Evolutionary conservation across 2,329 filamentous ascomycete genomes (phyloP).

Genomic region (Curvularia sp.): DNA sequence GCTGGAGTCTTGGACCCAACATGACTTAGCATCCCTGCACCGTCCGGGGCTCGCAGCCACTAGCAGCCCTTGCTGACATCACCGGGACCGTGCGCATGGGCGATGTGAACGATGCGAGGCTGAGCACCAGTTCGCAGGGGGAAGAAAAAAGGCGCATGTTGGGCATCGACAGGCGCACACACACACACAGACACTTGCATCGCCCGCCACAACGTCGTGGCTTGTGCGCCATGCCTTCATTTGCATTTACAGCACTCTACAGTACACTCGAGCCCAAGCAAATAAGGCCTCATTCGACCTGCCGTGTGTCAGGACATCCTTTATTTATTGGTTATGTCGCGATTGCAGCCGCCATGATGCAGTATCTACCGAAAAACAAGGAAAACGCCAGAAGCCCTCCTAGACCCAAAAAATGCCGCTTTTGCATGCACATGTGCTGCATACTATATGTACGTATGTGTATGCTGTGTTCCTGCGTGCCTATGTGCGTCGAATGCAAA

Average conservation of each 20-base stretch:
- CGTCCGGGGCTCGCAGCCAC: slow-evolving; percentile 15
- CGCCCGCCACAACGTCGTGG: no score
- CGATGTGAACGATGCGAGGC: slow-evolving; percentile 12
- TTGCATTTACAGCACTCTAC: neutral
- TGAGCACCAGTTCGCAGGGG: slow-evolving; percentile 7
- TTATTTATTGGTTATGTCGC: slow-evolving; percentile 21
- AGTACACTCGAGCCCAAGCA: neutral
- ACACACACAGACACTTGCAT: no score
- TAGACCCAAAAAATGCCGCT: slow-evolving; percentile 19
- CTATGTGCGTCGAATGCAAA: slow-evolving; percentile 8
- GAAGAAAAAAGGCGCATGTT: slow-evolving; percentile 18
- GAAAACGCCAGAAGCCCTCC: slow-evolving; percentile 18
- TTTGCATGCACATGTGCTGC: slow-evolving; percentile 7
- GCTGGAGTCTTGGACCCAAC: slow-evolving; percentile 18
- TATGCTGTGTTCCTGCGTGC: slow-evolving; percentile 14
- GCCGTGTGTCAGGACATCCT: slow-evolving; percentile 10
- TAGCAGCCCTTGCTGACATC: slow-evolving; percentile 18
- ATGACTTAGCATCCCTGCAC: slow-evolving; percentile 22
- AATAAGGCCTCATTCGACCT: neutral
- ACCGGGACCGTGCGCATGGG: slow-evolving; percentile 7
- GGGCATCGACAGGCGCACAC: neutral
- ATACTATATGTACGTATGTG: no score
- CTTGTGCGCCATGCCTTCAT: neutral
- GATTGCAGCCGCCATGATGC: slow-evolving; percentile 12
- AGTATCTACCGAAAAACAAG: slow-evolving; percentile 23